Evolutionary conservation across 1,139 yeast species (phyloP).

Genomic region (Blastobotrys capitulatus): DNA sequence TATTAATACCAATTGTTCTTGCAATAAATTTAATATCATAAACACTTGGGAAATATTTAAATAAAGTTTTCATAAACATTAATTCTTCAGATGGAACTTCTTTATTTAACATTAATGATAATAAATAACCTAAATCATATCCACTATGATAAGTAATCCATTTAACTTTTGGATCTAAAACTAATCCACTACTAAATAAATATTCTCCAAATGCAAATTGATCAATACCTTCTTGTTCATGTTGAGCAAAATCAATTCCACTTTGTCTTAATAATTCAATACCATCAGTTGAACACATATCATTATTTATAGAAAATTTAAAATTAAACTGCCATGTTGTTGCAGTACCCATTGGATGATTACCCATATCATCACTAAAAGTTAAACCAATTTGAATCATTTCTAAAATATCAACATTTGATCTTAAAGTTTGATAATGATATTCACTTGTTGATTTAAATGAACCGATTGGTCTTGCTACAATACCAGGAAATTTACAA

Average conservation of each 20-base stretch:
- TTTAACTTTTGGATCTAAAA: slow-evolving; percentile 63
- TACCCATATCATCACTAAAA: slow-evolving; percentile 70
- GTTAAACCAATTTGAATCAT: slow-evolving; percentile 88
- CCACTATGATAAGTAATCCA: slow-evolving; percentile 93
- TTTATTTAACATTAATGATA: slow-evolving; percentile 70
- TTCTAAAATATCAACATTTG: slow-evolving; percentile 81
- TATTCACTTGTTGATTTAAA: slow-evolving; percentile 87
- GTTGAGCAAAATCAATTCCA: slow-evolving; percentile 76
- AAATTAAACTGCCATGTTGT: slow-evolving; percentile 96
- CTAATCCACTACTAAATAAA: slow-evolving; percentile 78
- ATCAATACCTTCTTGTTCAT: slow-evolving; percentile 74
- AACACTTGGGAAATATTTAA: slow-evolving; percentile 71
- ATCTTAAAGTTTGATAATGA: slow-evolving; percentile 90
- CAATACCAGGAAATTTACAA: slow-evolving; percentile 93
- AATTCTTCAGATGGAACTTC: slow-evolving; percentile 76
- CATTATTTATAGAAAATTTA: slow-evolving; percentile 60
- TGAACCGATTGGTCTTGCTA: slow-evolving; percentile 95
- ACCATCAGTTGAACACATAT: slow-evolving; percentile 80
- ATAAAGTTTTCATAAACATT: slow-evolving; percentile 70
- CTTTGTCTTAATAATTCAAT: slow-evolving; percentile 70
- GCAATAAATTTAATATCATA: slow-evolving; percentile 82
- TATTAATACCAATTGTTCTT: slow-evolving; percentile 34
- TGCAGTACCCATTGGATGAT: slow-evolving; percentile 54
- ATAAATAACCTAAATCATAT: slow-evolving; percentile 86
- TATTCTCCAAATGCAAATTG: slow-evolving; percentile 78